Evolutionary conservation across 768 basidiomycete genomes (phyloP), one percentile per base, ranked within the genome.

Genomic region (Naganishia onofrii): DNA sequence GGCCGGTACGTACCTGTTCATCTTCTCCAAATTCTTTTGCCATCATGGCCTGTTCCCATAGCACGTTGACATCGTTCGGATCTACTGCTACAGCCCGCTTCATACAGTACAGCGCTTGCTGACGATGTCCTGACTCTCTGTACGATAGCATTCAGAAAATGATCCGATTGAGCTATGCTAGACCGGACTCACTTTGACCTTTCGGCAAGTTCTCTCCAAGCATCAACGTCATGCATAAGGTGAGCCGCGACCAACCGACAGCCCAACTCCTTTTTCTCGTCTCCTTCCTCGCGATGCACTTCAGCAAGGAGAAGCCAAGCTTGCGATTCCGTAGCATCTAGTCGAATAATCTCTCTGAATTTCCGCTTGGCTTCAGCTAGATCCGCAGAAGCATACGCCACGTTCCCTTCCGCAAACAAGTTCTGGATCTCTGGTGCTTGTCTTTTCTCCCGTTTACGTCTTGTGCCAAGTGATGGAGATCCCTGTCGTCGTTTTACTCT

Each of bases 101-200:
- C 77, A 90, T 91, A 77, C 95, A 98, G 77, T 97, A 97, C 42
- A 96, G 79, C 2, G 92, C 91, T 80, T 97, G 93, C 70, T 93
- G 90, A 54, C 87, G 85, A 70, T 87, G 88, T 1, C 89, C 90
- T 29, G 88, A 78, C 17, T 87, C 87, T 73, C 92, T 88, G 71
- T 23, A 44, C 28, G 5, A 44, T 1, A 17, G 55, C 56, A 15
- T 26, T 56, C 0, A 60, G 13, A 42, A 28, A 15, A 26, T 9
- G 17, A 9, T 66, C 55, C 54, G 42, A 26, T 44, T 44, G 31
- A 69, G 36, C n/a, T 52, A 54, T 13, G 21, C 53, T 46, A 48
- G 46, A 72, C 71, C 17, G 21, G n/a, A 80, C 83, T 65, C 73
- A 92, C 92, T 85, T 87, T 5, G 89, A 92, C 75, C 90, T 85